A percentile compares a stretch with the other conserved stretches of the same genome.
Conservation (phyloP, 768 basidiomycete species). For the Phaeotremella skinneri region DNA sequence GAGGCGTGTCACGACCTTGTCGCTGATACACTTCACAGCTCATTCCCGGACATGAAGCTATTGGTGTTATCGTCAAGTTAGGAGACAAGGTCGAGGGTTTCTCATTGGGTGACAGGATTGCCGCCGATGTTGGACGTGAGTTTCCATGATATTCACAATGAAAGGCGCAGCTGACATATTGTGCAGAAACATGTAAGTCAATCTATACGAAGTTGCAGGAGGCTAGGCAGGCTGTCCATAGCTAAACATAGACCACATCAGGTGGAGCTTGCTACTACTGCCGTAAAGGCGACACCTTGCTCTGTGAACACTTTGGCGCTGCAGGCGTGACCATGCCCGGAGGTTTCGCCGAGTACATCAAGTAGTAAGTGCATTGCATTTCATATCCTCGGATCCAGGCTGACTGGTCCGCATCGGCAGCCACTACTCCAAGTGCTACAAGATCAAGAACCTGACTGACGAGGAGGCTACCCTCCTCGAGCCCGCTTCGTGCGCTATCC, state of each 20-base stretch:
- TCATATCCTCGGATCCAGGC: not conserved
- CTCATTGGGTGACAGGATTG: conserved; percentile 72
- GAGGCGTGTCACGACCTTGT: conserved; percentile 13
- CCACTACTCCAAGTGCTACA: conserved; percentile 74
- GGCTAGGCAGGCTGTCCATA: not conserved
- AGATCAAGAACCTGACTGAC: conserved; percentile 80
- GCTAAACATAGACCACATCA: conserved; percentile 47
- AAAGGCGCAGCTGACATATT: conserved; percentile 3
- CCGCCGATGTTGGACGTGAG: conserved; percentile 68
- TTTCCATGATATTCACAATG: conserved; percentile 3
- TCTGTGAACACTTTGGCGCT: conserved; percentile 81
- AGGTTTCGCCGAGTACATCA: conserved; percentile 85
- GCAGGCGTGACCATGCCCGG: conserved; percentile 77
- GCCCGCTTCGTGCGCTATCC: conserved; percentile 86
- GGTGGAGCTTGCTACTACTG: conserved; percentile 82
- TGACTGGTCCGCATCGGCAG: conserved; percentile 48
- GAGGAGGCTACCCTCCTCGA: conserved; percentile 85
- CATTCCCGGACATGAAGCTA: conserved; percentile 71
- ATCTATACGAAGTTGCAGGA: not conserved
- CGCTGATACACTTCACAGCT: conserved; percentile 54
- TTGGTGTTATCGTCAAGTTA: conserved; percentile 69
- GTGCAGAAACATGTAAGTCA: not conserved
- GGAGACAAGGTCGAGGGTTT: conserved; percentile 80
- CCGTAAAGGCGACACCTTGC: conserved; percentile 72
- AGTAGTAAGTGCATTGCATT: conserved; percentile 60